Percentiles rank a stretch among this genome's conserved stretches.
Conservation (phyloP, 306 rosid genomes). For the Clitoria ternatea region DNA sequence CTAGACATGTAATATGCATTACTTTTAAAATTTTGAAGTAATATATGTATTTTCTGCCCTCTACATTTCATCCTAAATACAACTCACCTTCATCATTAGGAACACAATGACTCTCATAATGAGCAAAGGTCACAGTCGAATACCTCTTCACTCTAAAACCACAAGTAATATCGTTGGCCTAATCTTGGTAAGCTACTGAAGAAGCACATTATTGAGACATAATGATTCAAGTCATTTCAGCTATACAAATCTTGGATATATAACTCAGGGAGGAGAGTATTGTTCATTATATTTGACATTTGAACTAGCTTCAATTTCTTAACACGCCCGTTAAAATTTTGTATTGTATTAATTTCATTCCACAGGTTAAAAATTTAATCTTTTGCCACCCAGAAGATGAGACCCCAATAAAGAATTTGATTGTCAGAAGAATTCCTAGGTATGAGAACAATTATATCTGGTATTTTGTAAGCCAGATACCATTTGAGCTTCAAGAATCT, state of each 20-base stretch:
- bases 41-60: not conserved
- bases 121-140: constrained; percentile 71
- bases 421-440: constrained; percentile 71
- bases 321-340: not conserved
- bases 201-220: too few relatives aligned
- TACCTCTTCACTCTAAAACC: constrained; percentile 55
- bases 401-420: constrained; percentile 61
- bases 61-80: not conserved
- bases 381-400: constrained; percentile 70
- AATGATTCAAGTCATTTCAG: not conserved
- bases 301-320: not conserved
- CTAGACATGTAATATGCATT: constrained; percentile 53
- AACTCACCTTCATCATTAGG: constrained; percentile 36
- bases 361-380: constrained; percentile 62
- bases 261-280: not conserved
- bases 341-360: not conserved
- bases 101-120: constrained; percentile 52
- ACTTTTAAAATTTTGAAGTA: not conserved
- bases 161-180: constrained; percentile 62
- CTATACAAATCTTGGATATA: not conserved
- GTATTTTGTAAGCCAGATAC: not conserved
- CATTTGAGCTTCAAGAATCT: too few relatives aligned
- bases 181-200: constrained; percentile 52
- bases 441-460: constrained; percentile 21
- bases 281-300: not conserved